phyloP scores from a whole-genome alignment of 148 eudicot genomes.

The Vaccinium macrocarpon region DNA sequence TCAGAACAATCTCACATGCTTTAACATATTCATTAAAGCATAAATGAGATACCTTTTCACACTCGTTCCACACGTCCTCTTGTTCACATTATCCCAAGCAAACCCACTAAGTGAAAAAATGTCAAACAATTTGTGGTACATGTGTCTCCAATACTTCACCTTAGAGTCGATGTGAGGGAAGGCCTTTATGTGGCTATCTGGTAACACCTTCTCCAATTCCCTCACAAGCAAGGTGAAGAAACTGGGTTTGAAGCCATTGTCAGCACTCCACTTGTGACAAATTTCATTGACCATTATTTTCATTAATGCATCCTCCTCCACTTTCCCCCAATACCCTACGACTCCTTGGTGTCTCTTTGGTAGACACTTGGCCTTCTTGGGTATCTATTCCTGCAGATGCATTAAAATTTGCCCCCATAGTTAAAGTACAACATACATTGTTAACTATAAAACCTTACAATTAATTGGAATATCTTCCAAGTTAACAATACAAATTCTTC shows the following conservation, averaged over 20 bases:
- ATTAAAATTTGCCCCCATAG: not conserved
- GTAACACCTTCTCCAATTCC: not conserved
- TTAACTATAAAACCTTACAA: no score
- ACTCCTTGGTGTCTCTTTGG: not conserved
- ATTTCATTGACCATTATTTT: not conserved
- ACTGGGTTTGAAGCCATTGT: not conserved
- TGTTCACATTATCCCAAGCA: not conserved
- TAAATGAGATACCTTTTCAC: not conserved
- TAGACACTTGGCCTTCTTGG: not conserved
- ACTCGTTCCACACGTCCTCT: not conserved
- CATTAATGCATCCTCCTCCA: not conserved
- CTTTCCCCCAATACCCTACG: not conserved
- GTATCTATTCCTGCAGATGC: not conserved
- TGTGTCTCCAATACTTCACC: not conserved
- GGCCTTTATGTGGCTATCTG: not conserved
- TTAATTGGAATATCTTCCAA: no score
- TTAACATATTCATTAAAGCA: no score
- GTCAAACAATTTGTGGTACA: not conserved
- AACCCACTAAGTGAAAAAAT: not conserved
- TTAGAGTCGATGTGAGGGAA: not conserved
- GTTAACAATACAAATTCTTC: no score
- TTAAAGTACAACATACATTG: no score
- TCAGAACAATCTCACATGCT: no score
- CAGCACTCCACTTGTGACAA: not conserved
- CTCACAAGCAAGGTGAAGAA: not conserved